phyloP scores from a whole-genome alignment of 148 eudicot species.

The Linanthus parryae region DNA sequence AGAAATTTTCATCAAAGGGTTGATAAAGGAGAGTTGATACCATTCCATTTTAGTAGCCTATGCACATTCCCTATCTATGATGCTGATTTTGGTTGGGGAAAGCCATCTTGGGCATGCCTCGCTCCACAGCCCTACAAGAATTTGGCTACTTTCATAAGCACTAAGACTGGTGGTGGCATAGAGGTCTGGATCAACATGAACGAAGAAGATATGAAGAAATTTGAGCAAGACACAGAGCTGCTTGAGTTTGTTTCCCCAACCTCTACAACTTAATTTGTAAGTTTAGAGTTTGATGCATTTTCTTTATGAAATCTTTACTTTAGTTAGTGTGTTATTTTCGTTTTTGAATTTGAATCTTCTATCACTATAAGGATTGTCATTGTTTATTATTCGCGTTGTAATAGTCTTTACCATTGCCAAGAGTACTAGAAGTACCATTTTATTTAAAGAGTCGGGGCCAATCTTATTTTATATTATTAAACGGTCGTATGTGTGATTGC shows the following conservation, averaged over 20 bases:
- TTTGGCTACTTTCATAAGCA: not conserved
- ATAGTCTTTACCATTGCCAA: too few relatives aligned
- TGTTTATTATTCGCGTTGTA: too few relatives aligned
- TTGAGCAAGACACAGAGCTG: not conserved
- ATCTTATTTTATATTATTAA: too few relatives aligned
- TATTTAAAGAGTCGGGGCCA: too few relatives aligned
- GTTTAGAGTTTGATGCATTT: too few relatives aligned
- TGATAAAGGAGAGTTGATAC: not conserved
- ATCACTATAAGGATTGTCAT: too few relatives aligned
- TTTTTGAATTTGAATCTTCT: too few relatives aligned
- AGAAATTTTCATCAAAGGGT: not conserved
- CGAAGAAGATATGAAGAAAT: not conserved
- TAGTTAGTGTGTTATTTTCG: too few relatives aligned
- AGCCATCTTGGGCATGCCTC: not conserved
- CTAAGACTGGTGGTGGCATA: not conserved
- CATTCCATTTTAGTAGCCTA: not conserved
- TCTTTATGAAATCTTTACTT: too few relatives aligned
- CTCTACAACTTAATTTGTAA: too few relatives aligned
- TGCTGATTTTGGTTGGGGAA: constrained; percentile 3
- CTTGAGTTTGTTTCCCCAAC: constrained; percentile 1
- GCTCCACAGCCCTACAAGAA: not conserved
- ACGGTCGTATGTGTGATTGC: too few relatives aligned
- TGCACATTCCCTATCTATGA: not conserved
- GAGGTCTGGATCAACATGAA: not conserved
- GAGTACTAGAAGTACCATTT: too few relatives aligned